A percentile compares a stretch with the other conserved stretches of the same genome.
These are phyloP conservation scores for Paulownia fortunei DNA, from an alignment of 257 asterid species.

Conservation along the genomic window DNA sequence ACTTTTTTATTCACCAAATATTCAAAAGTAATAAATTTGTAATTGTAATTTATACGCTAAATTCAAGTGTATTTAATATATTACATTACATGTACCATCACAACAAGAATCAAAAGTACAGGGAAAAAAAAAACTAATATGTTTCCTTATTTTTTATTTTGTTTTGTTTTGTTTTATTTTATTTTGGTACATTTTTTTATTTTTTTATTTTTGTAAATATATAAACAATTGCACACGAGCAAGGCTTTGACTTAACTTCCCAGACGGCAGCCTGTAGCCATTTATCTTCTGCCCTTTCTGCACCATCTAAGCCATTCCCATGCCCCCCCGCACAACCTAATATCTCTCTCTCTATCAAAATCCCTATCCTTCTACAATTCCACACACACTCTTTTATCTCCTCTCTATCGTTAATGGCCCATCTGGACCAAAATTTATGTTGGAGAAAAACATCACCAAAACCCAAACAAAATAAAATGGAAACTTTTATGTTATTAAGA, in stretches of 20 bases:
- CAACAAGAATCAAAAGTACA: no score
- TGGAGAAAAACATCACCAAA: constrained; percentile 25
- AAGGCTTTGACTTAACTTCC: neutral
- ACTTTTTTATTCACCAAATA: no score
- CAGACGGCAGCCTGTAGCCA: constrained; percentile 24
- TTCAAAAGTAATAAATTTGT: no score
- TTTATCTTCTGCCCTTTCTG: constrained; percentile 31
- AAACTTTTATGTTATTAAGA: constrained; percentile 17
- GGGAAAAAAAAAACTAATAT: neutral
- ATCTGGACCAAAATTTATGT: constrained; percentile 33
- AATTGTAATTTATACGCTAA: no score
- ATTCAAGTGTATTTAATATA: no score
- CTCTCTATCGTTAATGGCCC: constrained; percentile 42
- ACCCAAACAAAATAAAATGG: constrained; percentile 35
- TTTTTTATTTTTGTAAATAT: neutral
- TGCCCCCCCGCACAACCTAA: neutral
- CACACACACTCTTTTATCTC: constrained; percentile 26
- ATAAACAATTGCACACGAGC: no score
- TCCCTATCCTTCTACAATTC: constrained; percentile 25
- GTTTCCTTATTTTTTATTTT: no score
- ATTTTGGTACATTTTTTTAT: neutral
- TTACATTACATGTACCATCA: no score
- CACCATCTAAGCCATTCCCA: constrained; percentile 32
- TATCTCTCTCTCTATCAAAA: constrained; percentile 23
- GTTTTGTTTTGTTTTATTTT: neutral